Base-by-base conservation (phyloP, 2,329 filamentous ascomycete species). In the Hypoxylon sp. region DNA sequence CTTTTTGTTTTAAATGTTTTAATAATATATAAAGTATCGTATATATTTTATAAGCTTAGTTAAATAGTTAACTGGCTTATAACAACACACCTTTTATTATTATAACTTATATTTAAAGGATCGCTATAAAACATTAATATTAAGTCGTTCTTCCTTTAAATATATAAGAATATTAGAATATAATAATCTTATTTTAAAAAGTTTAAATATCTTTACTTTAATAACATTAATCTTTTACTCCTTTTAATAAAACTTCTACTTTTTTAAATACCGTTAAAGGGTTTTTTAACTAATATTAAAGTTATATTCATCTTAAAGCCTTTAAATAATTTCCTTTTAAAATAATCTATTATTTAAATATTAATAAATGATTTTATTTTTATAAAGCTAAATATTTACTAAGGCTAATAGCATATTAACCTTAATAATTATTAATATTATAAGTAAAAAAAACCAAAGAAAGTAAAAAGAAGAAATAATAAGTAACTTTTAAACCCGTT, bases 21-120 rank as follows among this genome's bases (percentile, higher is more conserved):
- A 45, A 45, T 45, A 45, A 45, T 45, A 45, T 25, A 45, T 25
- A 25, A 45, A 45, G 6, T 45, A 45, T 45, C 11, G 11, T 45
- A 45, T 45, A 45, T 45, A 45, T 45, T 45, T 25, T 14, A 45
- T 23, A 45, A 45, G 21, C 12, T 43, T 43, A 43, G 9, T 1
- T 19, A 19, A 43, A 43, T 43, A 32, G 9, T 32, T 32, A 32
- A 32, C 14, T n/a, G 5, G 5, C 14, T 37, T 37, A 37, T 37
- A 16, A 45, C 9, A 45, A 45, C 4, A 2, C 23, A 45, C 23
- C 5, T 45, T 9, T 11, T 4, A 45, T 23, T 45, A 11, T 45
- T 45, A 45, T 23, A 45, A 45, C 11, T 11, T 45, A 45, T 14
- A 45, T 23, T 45, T 23, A 7, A 45, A 45, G 14, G 8, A 45